These are phyloP conservation scores for Tolypocladium endophyticum DNA, from an alignment of 2,329 filamentous ascomycete species.

Conservation along the genomic window DNA sequence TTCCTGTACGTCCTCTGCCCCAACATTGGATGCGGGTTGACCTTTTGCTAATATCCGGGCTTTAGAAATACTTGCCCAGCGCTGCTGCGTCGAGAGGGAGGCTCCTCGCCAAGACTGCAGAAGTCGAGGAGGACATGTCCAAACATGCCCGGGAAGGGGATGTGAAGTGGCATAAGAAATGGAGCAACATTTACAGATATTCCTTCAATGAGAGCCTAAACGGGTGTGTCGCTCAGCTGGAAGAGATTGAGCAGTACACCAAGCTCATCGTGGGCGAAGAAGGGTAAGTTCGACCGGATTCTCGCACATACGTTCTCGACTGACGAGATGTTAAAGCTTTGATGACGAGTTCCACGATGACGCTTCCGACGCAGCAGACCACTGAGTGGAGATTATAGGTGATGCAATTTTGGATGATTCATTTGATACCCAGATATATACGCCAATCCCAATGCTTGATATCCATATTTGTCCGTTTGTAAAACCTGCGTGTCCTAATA, in stretches of 20 bases:
- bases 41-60: neutral
- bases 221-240: slow-evolving; percentile 42
- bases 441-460: slow-evolving; percentile 1
- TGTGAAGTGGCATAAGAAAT: slow-evolving; percentile 29
- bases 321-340: slow-evolving; percentile 16
- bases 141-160: slow-evolving; percentile 9
- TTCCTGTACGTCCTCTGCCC: slow-evolving; percentile 28
- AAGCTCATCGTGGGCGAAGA: slow-evolving; percentile 49
- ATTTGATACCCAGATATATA: slow-evolving; percentile 6
- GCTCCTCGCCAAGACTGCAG: slow-evolving; percentile 37
- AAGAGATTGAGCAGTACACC: slow-evolving; percentile 43
- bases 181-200: slow-evolving; percentile 47
- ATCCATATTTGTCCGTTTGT: neutral
- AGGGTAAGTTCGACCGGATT: slow-evolving; percentile 19
- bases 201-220: slow-evolving; percentile 43
- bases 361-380: slow-evolving; percentile 11
- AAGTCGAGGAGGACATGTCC: slow-evolving; percentile 29
- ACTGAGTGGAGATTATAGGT: neutral
- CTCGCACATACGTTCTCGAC: neutral
- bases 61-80: slow-evolving; percentile 42
- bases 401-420: neutral
- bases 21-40: neutral
- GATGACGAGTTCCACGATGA: slow-evolving; percentile 17
- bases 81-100: slow-evolving; percentile 42
- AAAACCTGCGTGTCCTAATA: slow-evolving; percentile 10